phyloP scores from a whole-genome alignment of 352 stramenopile species.

The Phytophthora vignae region DNA sequence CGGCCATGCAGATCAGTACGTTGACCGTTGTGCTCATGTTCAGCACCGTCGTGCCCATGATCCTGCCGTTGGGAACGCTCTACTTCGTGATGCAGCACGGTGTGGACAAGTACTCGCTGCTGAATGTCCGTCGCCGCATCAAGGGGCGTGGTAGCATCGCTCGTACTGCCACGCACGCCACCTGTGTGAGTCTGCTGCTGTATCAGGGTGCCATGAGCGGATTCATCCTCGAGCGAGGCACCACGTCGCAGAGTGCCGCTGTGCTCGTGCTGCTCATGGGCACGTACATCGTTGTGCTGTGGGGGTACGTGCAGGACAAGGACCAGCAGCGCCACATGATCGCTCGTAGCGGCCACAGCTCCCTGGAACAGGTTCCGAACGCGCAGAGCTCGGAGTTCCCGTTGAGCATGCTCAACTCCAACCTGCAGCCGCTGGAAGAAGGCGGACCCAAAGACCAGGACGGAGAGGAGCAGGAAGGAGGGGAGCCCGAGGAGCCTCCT shows the following conservation, averaged over 20 bases:
- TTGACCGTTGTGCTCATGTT: conserved; percentile 87
- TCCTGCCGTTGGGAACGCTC: conserved; percentile 79
- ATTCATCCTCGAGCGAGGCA: conserved; percentile 85
- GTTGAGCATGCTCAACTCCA: conserved; percentile 34
- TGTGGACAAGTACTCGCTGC: conserved; percentile 87
- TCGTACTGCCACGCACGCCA: conserved; percentile 81
- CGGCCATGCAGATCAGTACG: conserved; percentile 86
- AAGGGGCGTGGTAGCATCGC: conserved; percentile 86
- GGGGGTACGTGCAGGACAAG: conserved; percentile 89
- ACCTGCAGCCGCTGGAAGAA: conserved; percentile 29
- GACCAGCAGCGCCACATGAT: conserved; percentile 68
- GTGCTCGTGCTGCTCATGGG: conserved; percentile 84
- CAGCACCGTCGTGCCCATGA: conserved; percentile 86
- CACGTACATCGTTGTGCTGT: conserved; percentile 83
- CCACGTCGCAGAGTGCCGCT: conserved; percentile 72
- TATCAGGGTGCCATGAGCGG: conserved; percentile 87
- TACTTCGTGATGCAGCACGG: conserved; percentile 89
- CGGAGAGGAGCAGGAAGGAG: not conserved
- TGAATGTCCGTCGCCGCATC: conserved; percentile 84
- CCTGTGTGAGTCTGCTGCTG: conserved; percentile 80
- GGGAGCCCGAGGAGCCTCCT: conserved; percentile 33
- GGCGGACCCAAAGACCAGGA: conserved; percentile 11
- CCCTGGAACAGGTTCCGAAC: conserved; percentile 36
- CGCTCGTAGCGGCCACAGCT: conserved; percentile 51
- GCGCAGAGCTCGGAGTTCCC: conserved; percentile 30